Evolutionary conservation across 192 early-diverging fungal genomes (phyloP).

Genomic region (Phlyctochytrium bullatum): DNA sequence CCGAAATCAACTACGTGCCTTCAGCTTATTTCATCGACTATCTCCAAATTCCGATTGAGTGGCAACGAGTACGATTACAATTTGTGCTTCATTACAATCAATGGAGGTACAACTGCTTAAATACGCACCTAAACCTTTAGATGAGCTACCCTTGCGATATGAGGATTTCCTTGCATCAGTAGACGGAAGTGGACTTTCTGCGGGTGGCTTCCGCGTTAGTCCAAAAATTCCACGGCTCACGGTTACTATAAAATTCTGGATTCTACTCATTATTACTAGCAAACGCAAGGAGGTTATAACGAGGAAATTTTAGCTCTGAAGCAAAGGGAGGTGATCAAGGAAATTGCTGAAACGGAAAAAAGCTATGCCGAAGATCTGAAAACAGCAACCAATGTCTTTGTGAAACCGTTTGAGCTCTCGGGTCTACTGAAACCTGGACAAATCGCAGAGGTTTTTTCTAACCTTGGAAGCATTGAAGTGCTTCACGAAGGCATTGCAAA

Average conservation of each 20-base stretch:
- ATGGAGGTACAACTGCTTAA: too few species aligned
- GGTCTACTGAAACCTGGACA: constrained; percentile 12
- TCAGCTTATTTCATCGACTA: constrained; percentile 29
- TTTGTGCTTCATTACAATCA: constrained; percentile 18
- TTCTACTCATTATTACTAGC: not conserved
- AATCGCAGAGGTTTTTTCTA: constrained; percentile 32
- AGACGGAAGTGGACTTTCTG: not conserved
- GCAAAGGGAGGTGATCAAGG: constrained; percentile 34
- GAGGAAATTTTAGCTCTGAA: constrained; percentile 27
- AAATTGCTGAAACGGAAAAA: constrained; percentile 40
- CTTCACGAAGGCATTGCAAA: constrained; percentile 36
- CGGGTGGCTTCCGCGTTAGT: not conserved
- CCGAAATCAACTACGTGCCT: constrained; percentile 20
- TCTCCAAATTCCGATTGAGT: constrained; percentile 34
- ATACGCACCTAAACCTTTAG: too few species aligned
- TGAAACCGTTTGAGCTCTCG: constrained; percentile 22
- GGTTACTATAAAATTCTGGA: not conserved
- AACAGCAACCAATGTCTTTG: constrained; percentile 15
- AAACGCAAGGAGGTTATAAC: not conserved
- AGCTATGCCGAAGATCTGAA: constrained; percentile 38
- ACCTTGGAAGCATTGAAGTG: constrained; percentile 32
- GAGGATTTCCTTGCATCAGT: constrained; percentile 16
- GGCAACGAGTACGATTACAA: constrained; percentile 36
- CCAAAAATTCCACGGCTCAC: not conserved
- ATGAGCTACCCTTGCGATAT: constrained; percentile 31